Percentiles rank a stretch among this genome's conserved stretches.
Conservation (phyloP, 805 yeast species). For the Candida manassasensis region DNA sequence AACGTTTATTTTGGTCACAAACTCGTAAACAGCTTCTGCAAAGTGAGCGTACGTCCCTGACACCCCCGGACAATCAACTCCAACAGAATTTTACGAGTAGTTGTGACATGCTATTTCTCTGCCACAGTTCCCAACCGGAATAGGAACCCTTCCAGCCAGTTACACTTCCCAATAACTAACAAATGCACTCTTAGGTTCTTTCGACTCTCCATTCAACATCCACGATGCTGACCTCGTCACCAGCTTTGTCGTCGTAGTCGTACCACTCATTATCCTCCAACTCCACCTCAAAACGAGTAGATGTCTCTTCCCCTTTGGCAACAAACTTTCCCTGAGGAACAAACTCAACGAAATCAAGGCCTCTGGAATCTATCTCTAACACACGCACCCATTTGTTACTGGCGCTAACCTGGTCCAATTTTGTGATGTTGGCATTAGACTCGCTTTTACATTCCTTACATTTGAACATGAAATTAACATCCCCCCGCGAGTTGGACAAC, state of each 20-base stretch:
- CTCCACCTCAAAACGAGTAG: slow-evolving; percentile 62
- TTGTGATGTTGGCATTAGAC: slow-evolving; percentile 33
- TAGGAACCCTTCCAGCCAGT: too few relatives aligned
- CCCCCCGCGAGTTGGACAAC: slow-evolving; percentile 69
- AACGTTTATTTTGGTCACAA: too few relatives aligned
- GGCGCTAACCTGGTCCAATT: slow-evolving; percentile 35
- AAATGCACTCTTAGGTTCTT: slow-evolving; percentile 13
- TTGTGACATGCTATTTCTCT: too few relatives aligned
- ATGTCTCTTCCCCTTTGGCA: slow-evolving; percentile 50
- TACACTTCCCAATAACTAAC: too few relatives aligned
- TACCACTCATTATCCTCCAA: slow-evolving; percentile 85
- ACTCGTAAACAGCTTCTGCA: too few relatives aligned
- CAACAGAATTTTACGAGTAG: too few relatives aligned
- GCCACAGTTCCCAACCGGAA: too few relatives aligned
- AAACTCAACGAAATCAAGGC: slow-evolving; percentile 68
- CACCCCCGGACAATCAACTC: too few relatives aligned
- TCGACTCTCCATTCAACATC: slow-evolving; percentile 66
- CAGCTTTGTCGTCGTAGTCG: slow-evolving; percentile 86
- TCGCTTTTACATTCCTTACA: slow-evolving; percentile 60
- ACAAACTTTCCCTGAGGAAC: slow-evolving; percentile 60
- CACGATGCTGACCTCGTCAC: slow-evolving; percentile 74
- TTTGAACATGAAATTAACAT: slow-evolving; percentile 75
- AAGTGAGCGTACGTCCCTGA: too few relatives aligned
- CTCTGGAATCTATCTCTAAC: slow-evolving; percentile 79
- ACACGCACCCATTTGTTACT: slow-evolving; percentile 42